Conservation (phyloP, 305 asterid species). For the Petunia hybrid region DNA sequence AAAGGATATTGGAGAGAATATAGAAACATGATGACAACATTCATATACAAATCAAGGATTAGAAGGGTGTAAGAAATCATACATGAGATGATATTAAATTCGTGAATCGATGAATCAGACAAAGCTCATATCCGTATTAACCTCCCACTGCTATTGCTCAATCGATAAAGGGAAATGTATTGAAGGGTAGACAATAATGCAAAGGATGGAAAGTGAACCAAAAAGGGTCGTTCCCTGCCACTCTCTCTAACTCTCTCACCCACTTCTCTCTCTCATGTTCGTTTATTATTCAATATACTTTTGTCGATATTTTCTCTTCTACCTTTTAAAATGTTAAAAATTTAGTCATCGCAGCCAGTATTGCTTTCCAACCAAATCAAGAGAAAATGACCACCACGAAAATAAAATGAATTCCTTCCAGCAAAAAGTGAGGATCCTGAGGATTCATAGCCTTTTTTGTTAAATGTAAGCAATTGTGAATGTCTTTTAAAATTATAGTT, state of each 20-base stretch:
- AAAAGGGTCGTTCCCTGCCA: conserved; percentile 16
- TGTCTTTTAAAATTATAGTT: too few relatives aligned
- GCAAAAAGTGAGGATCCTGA: too few relatives aligned
- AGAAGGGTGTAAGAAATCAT: not conserved
- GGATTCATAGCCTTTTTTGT: too few relatives aligned
- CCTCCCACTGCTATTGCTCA: too few relatives aligned
- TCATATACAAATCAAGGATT: not conserved
- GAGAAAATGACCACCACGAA: too few relatives aligned
- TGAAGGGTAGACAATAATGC: not conserved
- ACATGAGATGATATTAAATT: not conserved
- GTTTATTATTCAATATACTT: conserved; percentile 19
- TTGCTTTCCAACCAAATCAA: too few relatives aligned
- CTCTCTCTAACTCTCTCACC: conserved; percentile 2
- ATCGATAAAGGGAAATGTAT: not conserved
- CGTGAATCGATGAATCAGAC: not conserved
- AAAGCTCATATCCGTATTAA: not conserved
- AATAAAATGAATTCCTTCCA: too few relatives aligned
- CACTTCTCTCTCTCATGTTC: not conserved
- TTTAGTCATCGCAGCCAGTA: too few relatives aligned
- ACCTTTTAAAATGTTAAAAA: too few relatives aligned
- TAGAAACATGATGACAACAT: not conserved
- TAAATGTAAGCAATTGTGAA: too few relatives aligned
- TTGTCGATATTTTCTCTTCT: too few relatives aligned
- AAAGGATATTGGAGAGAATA: not conserved
- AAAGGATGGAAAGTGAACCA: not conserved